Evolutionary conservation across 805 yeast species (phyloP).

Genomic region (Wickerhamiella cacticola): DNA sequence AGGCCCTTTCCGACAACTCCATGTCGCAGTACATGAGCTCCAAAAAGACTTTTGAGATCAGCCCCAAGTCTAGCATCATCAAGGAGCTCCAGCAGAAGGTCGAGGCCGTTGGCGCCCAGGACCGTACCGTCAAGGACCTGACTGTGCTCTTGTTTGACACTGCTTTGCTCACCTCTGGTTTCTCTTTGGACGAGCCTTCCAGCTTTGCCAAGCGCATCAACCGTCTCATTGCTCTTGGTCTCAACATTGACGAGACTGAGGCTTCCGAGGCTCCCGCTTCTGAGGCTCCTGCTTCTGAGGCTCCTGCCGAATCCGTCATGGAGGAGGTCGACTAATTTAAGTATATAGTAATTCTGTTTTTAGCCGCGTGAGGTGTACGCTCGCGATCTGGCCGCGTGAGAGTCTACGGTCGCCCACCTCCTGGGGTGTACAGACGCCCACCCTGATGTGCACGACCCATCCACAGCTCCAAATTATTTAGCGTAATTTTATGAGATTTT

Average conservation of each 20-base stretch:
- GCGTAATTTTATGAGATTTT: too few relatives aligned
- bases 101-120: constrained; percentile 94
- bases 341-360: too few relatives aligned
- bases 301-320: constrained; percentile 48
- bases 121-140: constrained; percentile 95
- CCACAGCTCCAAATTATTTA: too few relatives aligned
- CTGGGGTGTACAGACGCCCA: too few relatives aligned
- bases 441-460: too few relatives aligned
- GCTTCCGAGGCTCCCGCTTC: constrained; percentile 33
- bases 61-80: constrained; percentile 92
- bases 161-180: constrained; percentile 96
- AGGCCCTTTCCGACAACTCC: constrained; percentile 95
- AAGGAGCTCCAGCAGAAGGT: constrained; percentile 93
- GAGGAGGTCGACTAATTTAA: constrained; percentile 86
- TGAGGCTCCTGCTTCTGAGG: constrained; percentile 40
- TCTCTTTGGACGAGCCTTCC: constrained; percentile 96
- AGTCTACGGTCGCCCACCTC: too few relatives aligned
- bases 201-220: constrained; percentile 96
- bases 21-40: constrained; percentile 99
- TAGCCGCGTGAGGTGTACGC: too few relatives aligned
- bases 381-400: too few relatives aligned
- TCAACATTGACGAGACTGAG: constrained; percentile 87
- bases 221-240: constrained; percentile 95
- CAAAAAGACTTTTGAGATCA: constrained; percentile 96
- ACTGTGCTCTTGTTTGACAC: constrained; percentile 95